Evolutionary conservation across 805 yeast species (phyloP), one percentile per base, ranked within the genome.

Genomic region (Candida sonorensis): DNA sequence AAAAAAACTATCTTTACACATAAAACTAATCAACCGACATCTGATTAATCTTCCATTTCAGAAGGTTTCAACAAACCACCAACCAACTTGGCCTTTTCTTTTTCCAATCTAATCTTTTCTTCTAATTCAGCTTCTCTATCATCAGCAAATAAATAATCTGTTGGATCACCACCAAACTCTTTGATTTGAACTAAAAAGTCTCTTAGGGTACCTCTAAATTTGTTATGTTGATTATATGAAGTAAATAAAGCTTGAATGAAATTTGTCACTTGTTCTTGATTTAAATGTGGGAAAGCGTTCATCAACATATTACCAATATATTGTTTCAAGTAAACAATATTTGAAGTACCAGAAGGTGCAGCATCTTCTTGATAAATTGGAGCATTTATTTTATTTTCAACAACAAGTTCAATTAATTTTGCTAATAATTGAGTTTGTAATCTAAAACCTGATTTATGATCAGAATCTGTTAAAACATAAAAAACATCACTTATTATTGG

Each of bases 151-250:
- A 90, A 67, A 56, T 92, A 92, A 56, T 88, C 97, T 15, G 95
- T 86, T 35, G 94, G 78, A 56, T 85, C 95, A 19, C 97, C 97
- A 38, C 97, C 98, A 52, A 73, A 76, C 61, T 90, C 95, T 62
- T 87, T 88, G 58, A 90, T 84, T 65, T 92, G 97, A 26, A 92
- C 94, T 56, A 92, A 71, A 74, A 92, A 92, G 62, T 92, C 99
- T 61, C 97, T 80, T 48, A 92, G 67, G 9, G 82, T 80, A 32
- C 85, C 85, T 59, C 77, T 79, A 66, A 92, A 92, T 53, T 76
- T 81, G 41, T 59, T 55, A 38, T 77, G 78, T 49, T 85, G 92
- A 37, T 72, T 77, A 53, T 85, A 85, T 33, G 80, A 77, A 11
- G 73, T 59, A 23, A 83, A 73, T 54, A 92, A 69, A 5, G 87